Percentiles rank a stretch among this genome's conserved stretches.
These are phyloP conservation scores for Melocanna baccifera DNA, from an alignment of 176 grass and related monocot species.

Conservation along the genomic window DNA sequence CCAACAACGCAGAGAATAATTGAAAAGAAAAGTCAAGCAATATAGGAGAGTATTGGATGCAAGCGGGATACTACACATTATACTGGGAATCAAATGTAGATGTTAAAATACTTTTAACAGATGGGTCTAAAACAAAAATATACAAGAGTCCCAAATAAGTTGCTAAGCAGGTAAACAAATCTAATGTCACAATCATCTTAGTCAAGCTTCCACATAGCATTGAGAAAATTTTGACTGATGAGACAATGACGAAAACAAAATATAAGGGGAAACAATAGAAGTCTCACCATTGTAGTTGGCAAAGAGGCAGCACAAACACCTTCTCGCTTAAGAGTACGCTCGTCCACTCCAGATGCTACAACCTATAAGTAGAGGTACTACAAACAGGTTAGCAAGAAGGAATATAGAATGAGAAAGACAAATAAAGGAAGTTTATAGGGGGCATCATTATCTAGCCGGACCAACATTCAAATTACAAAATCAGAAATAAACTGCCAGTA, in stretches of 20 bases:
- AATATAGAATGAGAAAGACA: not conserved
- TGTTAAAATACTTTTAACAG: not conserved
- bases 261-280: not conserved
- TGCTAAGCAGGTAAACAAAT: not conserved
- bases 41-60: too few species aligned
- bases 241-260: slow-evolving; percentile 18
- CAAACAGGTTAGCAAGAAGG: not conserved
- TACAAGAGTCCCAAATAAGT: not conserved
- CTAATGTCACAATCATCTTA: not conserved
- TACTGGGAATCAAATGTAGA: not conserved
- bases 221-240: not conserved
- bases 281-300: slow-evolving; percentile 86
- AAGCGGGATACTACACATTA: not conserved
- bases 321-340: slow-evolving; percentile 89
- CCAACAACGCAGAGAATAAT: too few species aligned
- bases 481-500: not conserved
- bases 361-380: slow-evolving; percentile 47
- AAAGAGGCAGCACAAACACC: slow-evolving; percentile 98
- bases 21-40: too few species aligned
- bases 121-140: not conserved
- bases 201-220: slow-evolving; percentile 22
- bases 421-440: not conserved
- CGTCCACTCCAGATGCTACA: slow-evolving; percentile 93
- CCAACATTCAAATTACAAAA: not conserved
- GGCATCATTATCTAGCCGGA: not conserved